Evolutionary conservation across 2,329 filamentous ascomycete genomes (phyloP).

Genomic region (Metarhizium anisopliae): DNA sequence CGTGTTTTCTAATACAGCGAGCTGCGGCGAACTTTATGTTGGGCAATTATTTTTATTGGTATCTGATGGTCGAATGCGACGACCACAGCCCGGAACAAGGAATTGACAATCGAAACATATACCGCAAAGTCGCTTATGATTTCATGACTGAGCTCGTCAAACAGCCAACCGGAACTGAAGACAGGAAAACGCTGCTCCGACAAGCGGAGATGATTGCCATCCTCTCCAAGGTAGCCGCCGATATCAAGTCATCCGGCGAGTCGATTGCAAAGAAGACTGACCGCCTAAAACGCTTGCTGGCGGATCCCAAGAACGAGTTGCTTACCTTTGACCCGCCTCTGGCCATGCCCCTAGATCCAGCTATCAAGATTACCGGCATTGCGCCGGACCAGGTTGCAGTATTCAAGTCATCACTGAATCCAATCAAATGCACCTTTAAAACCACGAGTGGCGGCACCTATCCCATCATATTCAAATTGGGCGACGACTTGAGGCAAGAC

Average conservation of each 20-base stretch:
- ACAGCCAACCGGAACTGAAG: constrained; percentile 59
- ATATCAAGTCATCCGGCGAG: constrained; percentile 73
- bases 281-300: constrained; percentile 72
- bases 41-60: constrained; percentile 96
- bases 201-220: constrained; percentile 87
- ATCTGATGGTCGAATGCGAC: constrained; percentile 94
- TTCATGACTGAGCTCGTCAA: constrained; percentile 86
- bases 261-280: constrained; percentile 75
- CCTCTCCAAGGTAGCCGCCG: constrained; percentile 78
- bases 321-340: constrained; percentile 75
- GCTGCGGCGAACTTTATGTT: constrained; percentile 83
- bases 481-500: constrained; percentile 92
- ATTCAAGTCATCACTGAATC: constrained; percentile 91
- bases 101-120: constrained; percentile 70
- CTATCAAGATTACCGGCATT: constrained; percentile 68
- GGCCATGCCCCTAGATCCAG: constrained; percentile 81
- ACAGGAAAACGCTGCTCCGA: constrained; percentile 66
- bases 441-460: constrained; percentile 71
- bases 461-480: constrained; percentile 93
- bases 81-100: constrained; percentile 70
- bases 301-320: constrained; percentile 86
- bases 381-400: constrained; percentile 79
- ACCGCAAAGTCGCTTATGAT: constrained; percentile 87
- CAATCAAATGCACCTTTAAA: constrained; percentile 84
- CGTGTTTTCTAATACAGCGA: constrained; percentile 78